Base-by-base conservation (phyloP, 2,329 filamentous ascomycete genomes). In the Microdochium paspali region DNA sequence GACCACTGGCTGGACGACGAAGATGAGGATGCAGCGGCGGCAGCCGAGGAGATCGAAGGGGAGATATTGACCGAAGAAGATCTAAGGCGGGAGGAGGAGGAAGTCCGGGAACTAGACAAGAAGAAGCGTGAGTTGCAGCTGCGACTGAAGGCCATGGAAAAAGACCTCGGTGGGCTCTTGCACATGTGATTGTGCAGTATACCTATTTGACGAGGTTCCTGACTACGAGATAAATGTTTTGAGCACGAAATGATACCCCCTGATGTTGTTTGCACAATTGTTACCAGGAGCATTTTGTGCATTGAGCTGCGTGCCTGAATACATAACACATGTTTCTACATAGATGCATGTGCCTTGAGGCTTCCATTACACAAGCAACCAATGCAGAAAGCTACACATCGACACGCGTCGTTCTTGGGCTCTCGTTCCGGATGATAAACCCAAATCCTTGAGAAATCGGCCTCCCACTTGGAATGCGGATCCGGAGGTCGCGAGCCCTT, bases 71-170 rank as follows among this genome's bases (percentile, higher is more conserved):
- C 82, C 0, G 81, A 85, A 52, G 84, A 87, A 46, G 84, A 89
- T 57, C 59, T 89, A 47, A 72, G 72, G 53, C 70, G 72, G 50
- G 85, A 88, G 58, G 85, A 90, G 59, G 83, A 84, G 46, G 84
- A 82, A 59, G 72, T 77, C 4, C 68, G 69, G 46, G 72, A 75
- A 61, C 61, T 81, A 61, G 78, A 81, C 49, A 63, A 60, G 50
- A 77, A 72, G 64, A 81, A 79, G 65, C 69, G 65, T 53, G 76
- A 80, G 55, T 56, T 81, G 42, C 76, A 80, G 57, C 66, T 65
- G 50, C 69, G 74, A 50, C 49, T 82, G 48, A 65, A 66, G 35
- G 65, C 71, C 5, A 76, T 80, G 71, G 74, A 80, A 49, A 74
- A 72, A 54, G 77, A 81, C 48, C 54, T 80, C 4, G 75, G 73